A percentile compares a stretch with the other conserved stretches of the same genome.
Evolutionary conservation across 2,329 filamentous ascomycete species (phyloP).

Genomic region (Fusarium sp.): DNA sequence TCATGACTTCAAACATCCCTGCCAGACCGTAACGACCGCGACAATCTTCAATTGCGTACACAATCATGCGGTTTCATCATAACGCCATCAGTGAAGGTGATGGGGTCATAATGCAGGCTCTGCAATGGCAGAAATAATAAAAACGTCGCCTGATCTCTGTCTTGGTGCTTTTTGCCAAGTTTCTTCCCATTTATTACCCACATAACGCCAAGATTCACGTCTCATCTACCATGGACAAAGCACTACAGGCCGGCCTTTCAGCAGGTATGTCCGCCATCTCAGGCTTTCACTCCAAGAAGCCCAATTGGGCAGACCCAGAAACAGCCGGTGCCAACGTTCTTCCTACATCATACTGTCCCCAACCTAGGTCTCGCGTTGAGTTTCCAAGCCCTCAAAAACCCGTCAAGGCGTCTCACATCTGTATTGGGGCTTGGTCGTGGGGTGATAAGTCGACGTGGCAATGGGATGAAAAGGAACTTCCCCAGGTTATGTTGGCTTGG

Average conservation of each 20-base stretch:
- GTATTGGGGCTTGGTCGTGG: background rate
- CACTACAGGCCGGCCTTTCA: background rate
- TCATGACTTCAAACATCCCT: background rate
- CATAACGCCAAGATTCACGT: background rate
- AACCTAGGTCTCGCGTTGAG: background rate
- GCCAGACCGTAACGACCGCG: background rate
- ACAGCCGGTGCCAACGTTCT: background rate
- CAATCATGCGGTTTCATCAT: background rate
- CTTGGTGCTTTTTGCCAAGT: background rate
- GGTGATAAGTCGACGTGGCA: conserved; percentile 14
- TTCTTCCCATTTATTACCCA: fast-evolving
- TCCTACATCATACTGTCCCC: background rate
- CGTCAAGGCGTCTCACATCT: background rate
- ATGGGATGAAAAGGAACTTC: background rate
- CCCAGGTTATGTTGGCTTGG: background rate
- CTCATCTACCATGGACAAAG: background rate
- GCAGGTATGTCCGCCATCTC: background rate
- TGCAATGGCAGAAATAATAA: no score
- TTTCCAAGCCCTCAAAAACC: background rate
- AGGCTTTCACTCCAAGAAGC: background rate
- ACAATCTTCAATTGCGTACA: background rate
- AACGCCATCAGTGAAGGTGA: no score
- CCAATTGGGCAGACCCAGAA: conserved; percentile 2
- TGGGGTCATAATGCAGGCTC: no score
- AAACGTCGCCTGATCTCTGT: background rate